Evolutionary conservation across 306 rosid genomes (phyloP), one percentile per base, ranked within the genome.

Genomic region (Sicyos baderoa): DNA sequence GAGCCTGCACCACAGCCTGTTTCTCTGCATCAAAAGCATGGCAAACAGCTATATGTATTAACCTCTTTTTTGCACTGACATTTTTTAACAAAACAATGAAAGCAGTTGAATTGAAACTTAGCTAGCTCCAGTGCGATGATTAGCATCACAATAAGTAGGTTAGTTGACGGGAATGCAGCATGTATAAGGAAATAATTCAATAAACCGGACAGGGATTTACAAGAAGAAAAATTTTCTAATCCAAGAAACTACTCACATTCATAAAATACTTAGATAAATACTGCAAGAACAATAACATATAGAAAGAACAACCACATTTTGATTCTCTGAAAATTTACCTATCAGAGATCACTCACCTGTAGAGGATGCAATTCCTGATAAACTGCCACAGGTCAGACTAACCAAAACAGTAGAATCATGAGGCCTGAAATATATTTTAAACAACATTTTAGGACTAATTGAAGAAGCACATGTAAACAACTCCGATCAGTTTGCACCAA

Each of bases 1-100:
- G 84, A 79, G 85, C 83, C 87, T 82, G 89, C 91, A 88, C 94
- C 86, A 80, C 79, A 84, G 77, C 86, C 85, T 83, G 86, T 79
- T 85, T 81, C 85, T 89, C 99, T 93, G 99, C 99, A 94, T 84
- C 90, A 85, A 85, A 88, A 94, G 90, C 91, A 94, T 82, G 81
- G 86, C 72, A 81, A 81, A 90, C 86, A 84, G 87, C 97, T 75
- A 63, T 65, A 81, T 72, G 71, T 62, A 84, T 90, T 78, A 89
- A 85, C 77, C 84, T 72, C 85, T 75, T 71, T 69, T 47, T 59
- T 55, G 72, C 18, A 75, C 53, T 82, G 72, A 75, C 53, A 69
- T 76, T 68, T 73, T 71, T 75, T 71, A 74, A 72, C 72, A 49
- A 72, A 75, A n/a, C 79, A 79, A 80, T 54, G 74, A 67, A 82